Evolutionary conservation across 352 stramenopile species (phyloP), one percentile per base, ranked within the genome.

Genomic region (Globisporangium okanoganense): DNA sequence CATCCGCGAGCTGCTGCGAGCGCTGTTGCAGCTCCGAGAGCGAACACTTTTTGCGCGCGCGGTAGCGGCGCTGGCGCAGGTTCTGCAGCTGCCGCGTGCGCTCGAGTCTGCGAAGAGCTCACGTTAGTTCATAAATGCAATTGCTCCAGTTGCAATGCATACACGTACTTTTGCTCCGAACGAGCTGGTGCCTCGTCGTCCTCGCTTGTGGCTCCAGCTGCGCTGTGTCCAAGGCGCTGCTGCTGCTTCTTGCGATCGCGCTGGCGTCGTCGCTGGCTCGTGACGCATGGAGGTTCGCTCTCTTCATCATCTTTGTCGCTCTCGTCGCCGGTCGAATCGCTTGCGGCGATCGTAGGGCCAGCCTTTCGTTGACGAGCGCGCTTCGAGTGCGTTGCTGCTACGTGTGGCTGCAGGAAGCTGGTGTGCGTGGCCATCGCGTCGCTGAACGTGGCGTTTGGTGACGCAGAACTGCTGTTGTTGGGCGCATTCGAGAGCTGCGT

Each of bases 1-100:
- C 51, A 9, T 2, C 16, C 7, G 31, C 20, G 16, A 60, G 52
- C 13, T 18, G 29, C 40, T 54, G 27, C 41, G 29, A 43, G 29
- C 31, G 41, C 59, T 58, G 50, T 43, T 78, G 58, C 52, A 79
- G 40, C 2, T 64, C 63, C 12, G 68, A 75, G 44, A 58, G 55
- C 14, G 56, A 76, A 3, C 62, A 70, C 36, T 82, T 79, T 44
- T 82, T 82, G 44, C 73, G 73, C 51, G 75, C 73, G 56, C 73
- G 73, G 51, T 82, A 82, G 56, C 73, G 73, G 5, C 66, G 71
- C 53, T 82, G 73, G 5, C 73, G 73, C 35, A 72, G 38, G 56
- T 78, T 82, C 49, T 82, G 73, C 25, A 82, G 56, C 44, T 74
- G 57, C n/a, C 73, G 71, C 43, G 68, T 58, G 41, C 67, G 73